Evolutionary conservation across 768 basidiomycete genomes (phyloP).

Genomic region (Lanmaoa pseudosensibilis): DNA sequence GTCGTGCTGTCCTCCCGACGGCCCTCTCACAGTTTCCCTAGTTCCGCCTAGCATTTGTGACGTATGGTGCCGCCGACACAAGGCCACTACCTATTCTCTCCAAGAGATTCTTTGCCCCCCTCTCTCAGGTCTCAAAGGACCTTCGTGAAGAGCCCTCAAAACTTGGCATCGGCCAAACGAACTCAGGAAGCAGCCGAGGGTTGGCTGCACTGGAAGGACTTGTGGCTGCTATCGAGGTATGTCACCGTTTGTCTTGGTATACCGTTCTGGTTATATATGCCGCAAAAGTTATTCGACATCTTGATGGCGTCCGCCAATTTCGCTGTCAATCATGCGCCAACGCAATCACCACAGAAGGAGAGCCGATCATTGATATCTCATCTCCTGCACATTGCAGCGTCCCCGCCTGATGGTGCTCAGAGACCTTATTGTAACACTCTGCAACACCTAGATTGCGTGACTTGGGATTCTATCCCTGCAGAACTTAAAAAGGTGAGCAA

Average conservation of each 20-base stretch:
- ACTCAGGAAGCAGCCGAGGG: slow-evolving; percentile 47
- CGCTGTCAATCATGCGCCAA: slow-evolving; percentile 9
- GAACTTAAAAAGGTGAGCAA: slow-evolving; percentile 60
- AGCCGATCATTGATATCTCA: slow-evolving; percentile 37
- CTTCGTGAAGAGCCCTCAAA: slow-evolving; percentile 47
- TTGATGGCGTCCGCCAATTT: slow-evolving; percentile 25
- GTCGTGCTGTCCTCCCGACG: neutral
- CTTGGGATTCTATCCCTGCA: slow-evolving; percentile 59
- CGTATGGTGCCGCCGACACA: slow-evolving; percentile 62
- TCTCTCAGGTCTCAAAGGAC: slow-evolving; percentile 40
- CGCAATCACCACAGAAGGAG: slow-evolving; percentile 30
- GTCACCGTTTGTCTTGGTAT: slow-evolving; percentile 1
- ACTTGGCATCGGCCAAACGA: slow-evolving; percentile 59
- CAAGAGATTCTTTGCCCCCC: slow-evolving; percentile 56
- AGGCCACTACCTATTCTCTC: slow-evolving; percentile 54
- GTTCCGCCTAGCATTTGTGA: slow-evolving; percentile 54
- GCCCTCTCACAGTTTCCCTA: slow-evolving; percentile 17
- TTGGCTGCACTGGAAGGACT: slow-evolving; percentile 73
- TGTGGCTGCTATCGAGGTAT: slow-evolving; percentile 68
- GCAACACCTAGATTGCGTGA: slow-evolving; percentile 47
- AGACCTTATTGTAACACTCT: slow-evolving; percentile 56
- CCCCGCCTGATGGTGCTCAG: slow-evolving; percentile 52
- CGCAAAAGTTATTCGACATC: slow-evolving; percentile 44
- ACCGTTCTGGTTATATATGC: slow-evolving; percentile 13
- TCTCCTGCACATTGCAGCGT: slow-evolving; percentile 62